A percentile compares a stretch with the other conserved stretches of the same genome.
phyloP scores from a whole-genome alignment of 129 eudicot species.

The Saposhnikovia divaricata region DNA sequence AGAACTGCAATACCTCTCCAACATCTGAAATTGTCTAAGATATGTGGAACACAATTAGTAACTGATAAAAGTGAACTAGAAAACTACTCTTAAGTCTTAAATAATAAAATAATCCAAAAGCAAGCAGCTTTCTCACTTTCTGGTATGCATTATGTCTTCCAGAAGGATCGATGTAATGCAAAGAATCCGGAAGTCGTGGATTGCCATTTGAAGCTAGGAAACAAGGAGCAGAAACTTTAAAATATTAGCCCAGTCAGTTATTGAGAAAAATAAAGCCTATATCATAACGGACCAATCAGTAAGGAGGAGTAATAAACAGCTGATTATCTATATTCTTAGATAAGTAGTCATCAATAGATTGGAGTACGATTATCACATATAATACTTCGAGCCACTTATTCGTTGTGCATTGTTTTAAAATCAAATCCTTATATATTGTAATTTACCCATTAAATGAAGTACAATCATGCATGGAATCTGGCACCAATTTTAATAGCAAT shows the following conservation, averaged over 20 bases:
- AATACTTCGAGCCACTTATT: neutral
- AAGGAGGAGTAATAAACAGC: neutral
- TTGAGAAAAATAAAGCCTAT: neutral
- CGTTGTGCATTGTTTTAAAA: neutral
- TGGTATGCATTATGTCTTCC: slow-evolving; percentile 98
- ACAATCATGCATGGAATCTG: neutral
- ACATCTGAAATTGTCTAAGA: slow-evolving; percentile 78
- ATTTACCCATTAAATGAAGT: neutral
- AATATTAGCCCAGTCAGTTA: slow-evolving; percentile 1
- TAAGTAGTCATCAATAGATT: neutral
- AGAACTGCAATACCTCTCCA: slow-evolving; percentile 91
- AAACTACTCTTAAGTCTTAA: neutral
- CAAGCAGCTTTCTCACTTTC: slow-evolving; percentile 43
- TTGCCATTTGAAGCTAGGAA: slow-evolving; percentile 93
- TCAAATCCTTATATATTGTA: neutral
- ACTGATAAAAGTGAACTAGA: neutral
- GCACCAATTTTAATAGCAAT: neutral
- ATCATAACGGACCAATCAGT: neutral
- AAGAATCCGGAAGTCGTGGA: slow-evolving; percentile 94
- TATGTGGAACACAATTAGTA: slow-evolving; percentile 15
- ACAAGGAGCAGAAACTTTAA: slow-evolving; percentile 7
- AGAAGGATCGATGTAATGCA: slow-evolving; percentile 92
- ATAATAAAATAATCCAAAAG: neutral
- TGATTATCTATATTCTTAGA: neutral
- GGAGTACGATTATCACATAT: neutral